phyloP scores from a whole-genome alignment of 2,329 filamentous ascomycete genomes.

The Claviceps pazoutovae region DNA sequence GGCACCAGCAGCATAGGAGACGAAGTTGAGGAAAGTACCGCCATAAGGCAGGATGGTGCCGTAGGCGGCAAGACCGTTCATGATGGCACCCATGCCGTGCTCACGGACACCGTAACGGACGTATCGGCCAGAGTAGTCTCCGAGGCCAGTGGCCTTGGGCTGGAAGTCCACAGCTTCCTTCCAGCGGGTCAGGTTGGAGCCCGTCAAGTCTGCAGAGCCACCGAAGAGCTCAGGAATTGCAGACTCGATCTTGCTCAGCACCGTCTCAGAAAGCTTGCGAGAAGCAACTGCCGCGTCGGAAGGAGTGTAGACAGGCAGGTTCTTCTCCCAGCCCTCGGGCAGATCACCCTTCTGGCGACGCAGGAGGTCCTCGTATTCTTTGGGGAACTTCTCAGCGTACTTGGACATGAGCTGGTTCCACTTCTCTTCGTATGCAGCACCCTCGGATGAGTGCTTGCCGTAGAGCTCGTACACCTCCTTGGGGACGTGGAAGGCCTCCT shows the following conservation, averaged over 20 bases:
- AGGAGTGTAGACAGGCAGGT: conserved; percentile 79
- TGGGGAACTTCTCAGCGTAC: conserved; percentile 66
- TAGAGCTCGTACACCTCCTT: conserved; percentile 91
- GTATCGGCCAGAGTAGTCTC: conserved; percentile 84
- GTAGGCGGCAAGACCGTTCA: conserved; percentile 92
- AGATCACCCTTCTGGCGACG: conserved; percentile 74
- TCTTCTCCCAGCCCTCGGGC: conserved; percentile 93
- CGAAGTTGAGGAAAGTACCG: conserved; percentile 98
- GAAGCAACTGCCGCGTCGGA: conserved; percentile 75
- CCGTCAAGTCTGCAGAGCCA: conserved; percentile 93
- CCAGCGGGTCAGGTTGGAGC: conserved; percentile 97
- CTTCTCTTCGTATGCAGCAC: conserved; percentile 80
- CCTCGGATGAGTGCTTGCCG: conserved; percentile 69
- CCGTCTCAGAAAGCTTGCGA: conserved; percentile 90
- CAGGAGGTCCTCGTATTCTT: conserved; percentile 65
- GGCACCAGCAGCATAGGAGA: conserved; percentile 91
- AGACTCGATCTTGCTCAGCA: conserved; percentile 75
- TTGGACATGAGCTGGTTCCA: conserved; percentile 90
- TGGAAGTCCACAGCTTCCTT: conserved; percentile 97
- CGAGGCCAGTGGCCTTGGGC: conserved; percentile 70
- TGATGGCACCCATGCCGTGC: conserved; percentile 82
- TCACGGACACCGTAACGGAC: conserved; percentile 85
- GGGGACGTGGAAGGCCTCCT: conserved; percentile 83
- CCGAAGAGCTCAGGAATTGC: conserved; percentile 82
- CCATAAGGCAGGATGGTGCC: conserved; percentile 86